Evolutionary conservation across 2,329 filamentous ascomycete species (phyloP).

Genomic region (Trichophyton benhamiae): DNA sequence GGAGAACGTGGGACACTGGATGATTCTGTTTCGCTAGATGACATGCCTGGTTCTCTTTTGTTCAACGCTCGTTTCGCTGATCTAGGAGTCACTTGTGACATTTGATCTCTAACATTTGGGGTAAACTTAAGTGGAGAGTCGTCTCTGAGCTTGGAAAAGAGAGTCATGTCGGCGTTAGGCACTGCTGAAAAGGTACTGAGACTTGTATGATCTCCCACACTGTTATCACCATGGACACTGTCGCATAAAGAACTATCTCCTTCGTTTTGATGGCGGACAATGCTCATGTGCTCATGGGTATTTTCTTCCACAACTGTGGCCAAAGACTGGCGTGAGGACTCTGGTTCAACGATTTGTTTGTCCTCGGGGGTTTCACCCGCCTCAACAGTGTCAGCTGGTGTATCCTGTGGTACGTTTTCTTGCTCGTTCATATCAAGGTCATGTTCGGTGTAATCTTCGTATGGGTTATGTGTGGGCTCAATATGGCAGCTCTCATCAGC

Average conservation of each 20-base stretch:
- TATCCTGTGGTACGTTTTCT: background rate
- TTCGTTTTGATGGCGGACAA: slow-evolving; percentile 23
- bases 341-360: background rate
- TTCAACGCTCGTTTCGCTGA: slow-evolving; percentile 33
- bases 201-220: slow-evolving; percentile 33
- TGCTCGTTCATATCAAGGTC: background rate
- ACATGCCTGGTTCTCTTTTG: slow-evolving; percentile 22
- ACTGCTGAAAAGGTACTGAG: slow-evolving; percentile 85
- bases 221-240: slow-evolving; percentile 17
- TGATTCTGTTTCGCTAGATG: slow-evolving; percentile 20
- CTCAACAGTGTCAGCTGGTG: background rate
- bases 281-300: slow-evolving; percentile 33
- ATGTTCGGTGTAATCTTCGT: slow-evolving; percentile 7
- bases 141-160: slow-evolving; percentile 57
- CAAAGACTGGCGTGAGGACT: background rate
- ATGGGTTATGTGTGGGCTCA: background rate
- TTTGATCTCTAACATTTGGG: slow-evolving; percentile 23
- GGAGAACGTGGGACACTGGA: slow-evolving; percentile 36
- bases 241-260: slow-evolving; percentile 14
- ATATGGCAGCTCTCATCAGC: slow-evolving; percentile 18
- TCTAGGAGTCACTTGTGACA: slow-evolving; percentile 10
- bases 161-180: slow-evolving; percentile 62
- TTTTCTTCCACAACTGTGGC: slow-evolving; percentile 29
- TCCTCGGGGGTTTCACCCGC: background rate
- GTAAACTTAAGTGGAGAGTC: slow-evolving; percentile 46